A percentile compares a stretch with the other conserved stretches of the same genome.
Evolutionary conservation across 2,329 filamentous ascomycete species (phyloP).

Genomic region (Diaporthe sp.): DNA sequence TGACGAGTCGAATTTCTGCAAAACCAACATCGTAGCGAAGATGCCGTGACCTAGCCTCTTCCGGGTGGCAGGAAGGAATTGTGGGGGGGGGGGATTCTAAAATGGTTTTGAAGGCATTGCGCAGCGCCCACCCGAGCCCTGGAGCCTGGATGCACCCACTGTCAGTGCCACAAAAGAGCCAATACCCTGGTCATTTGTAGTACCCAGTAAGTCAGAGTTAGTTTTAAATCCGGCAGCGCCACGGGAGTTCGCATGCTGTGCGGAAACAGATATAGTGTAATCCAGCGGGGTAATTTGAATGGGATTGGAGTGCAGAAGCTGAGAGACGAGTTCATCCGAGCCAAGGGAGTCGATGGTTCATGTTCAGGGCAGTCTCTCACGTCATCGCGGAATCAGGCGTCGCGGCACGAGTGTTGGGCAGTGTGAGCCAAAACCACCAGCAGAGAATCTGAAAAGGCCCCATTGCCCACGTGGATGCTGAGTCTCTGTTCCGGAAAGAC

Average conservation of each 20-base stretch:
- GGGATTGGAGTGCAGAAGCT: neutral
- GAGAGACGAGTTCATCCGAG: neutral
- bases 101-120: slow-evolving; percentile 10
- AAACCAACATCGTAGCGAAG: neutral
- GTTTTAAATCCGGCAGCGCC: neutral
- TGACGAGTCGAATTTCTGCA: neutral
- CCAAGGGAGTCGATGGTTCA: neutral
- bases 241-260: neutral
- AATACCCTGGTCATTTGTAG: neutral
- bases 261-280: no score
- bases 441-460: neutral
- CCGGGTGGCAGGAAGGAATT: neutral
- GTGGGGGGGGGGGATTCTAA: slow-evolving; percentile 1
- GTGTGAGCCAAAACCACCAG: neutral
- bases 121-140: neutral
- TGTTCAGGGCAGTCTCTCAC: slow-evolving; percentile 9
- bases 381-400: slow-evolving; percentile 5
- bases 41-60: neutral
- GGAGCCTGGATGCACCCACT: neutral
- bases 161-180: neutral
- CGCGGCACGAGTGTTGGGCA: neutral
- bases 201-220: neutral
- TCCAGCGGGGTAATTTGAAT: neutral
- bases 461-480: neutral
- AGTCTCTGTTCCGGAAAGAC: neutral